Percentiles rank a stretch among this genome's conserved stretches.
Conservation (phyloP, 1,284 basidiomycete species). For the Mixia osmundae region DNA sequence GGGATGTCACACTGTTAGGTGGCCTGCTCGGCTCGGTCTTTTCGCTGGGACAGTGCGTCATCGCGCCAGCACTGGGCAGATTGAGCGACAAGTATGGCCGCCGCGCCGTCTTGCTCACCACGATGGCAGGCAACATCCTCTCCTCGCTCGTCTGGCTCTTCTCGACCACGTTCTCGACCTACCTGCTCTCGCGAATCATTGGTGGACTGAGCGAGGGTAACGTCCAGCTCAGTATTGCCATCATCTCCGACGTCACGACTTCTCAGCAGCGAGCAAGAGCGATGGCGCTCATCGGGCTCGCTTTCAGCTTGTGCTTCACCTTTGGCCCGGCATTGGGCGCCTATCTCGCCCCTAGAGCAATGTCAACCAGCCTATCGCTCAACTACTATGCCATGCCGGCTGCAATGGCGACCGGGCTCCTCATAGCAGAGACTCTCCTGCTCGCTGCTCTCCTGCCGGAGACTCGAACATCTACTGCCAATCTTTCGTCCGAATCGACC, state of each 20-base stretch:
- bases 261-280: conserved; percentile 30
- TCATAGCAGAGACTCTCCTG: conserved; percentile 17
- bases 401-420: conserved; percentile 19
- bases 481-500: neutral
- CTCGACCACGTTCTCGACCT: conserved; percentile 53
- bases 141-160: conserved; percentile 69
- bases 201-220: conserved; percentile 43
- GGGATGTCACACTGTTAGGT: conserved; percentile 15
- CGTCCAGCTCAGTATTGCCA: conserved; percentile 35
- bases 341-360: conserved; percentile 23
- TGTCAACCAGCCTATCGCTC: conserved; percentile 13
- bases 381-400: conserved; percentile 51
- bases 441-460: conserved; percentile 18
- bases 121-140: conserved; percentile 75
- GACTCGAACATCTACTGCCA: conserved; percentile 7
- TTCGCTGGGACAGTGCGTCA: conserved; percentile 48
- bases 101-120: conserved; percentile 47
- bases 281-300: conserved; percentile 74
- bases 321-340: conserved; percentile 32
- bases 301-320: conserved; percentile 70
- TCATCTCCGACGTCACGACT: conserved; percentile 49
- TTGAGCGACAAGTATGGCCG: conserved; percentile 54
- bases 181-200: conserved; percentile 27
- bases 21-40: conserved; percentile 18
- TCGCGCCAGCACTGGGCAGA: conserved; percentile 54